Evolutionary conservation across 2,329 filamentous ascomycete species (phyloP).

Genomic region (Ramularia endophylla): DNA sequence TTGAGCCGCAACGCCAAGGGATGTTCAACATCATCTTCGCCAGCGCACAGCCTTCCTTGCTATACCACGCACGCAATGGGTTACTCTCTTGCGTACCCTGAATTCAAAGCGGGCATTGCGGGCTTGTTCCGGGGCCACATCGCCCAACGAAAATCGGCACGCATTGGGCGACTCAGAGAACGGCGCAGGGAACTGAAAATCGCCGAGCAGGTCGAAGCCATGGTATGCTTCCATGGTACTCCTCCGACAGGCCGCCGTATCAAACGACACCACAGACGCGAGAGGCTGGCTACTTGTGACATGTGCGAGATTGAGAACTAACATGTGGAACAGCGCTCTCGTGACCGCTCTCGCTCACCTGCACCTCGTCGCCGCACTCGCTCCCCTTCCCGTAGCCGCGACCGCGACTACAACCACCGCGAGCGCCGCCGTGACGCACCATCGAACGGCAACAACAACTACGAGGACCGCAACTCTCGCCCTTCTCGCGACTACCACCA

Average conservation of each 20-base stretch:
- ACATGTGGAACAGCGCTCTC: neutral
- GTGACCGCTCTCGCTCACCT: neutral
- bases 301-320: neutral
- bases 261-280: neutral
- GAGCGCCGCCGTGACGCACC: constrained; percentile 61
- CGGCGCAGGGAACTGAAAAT: neutral
- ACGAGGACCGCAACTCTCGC: constrained; percentile 51
- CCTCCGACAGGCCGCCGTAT: neutral
- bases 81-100: too few relatives aligned
- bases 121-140: too few relatives aligned
- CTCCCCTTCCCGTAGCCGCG: constrained; percentile 17
- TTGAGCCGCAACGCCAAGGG: too few relatives aligned
- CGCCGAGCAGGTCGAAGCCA: neutral
- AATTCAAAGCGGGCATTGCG: too few relatives aligned
- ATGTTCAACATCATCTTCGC: too few relatives aligned
- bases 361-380: constrained; percentile 13
- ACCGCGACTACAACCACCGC: constrained; percentile 33
- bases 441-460: constrained; percentile 60
- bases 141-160: too few relatives aligned
- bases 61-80: too few relatives aligned
- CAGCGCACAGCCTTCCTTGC: too few relatives aligned
- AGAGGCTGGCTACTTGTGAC: constrained; percentile 1
- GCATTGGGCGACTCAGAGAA: neutral
- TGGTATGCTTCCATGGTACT: neutral
- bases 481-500: constrained; percentile 76